Evolutionary conservation across 2,329 filamentous ascomycete species (phyloP).

Genomic region (Alternaria brassicicola): DNA sequence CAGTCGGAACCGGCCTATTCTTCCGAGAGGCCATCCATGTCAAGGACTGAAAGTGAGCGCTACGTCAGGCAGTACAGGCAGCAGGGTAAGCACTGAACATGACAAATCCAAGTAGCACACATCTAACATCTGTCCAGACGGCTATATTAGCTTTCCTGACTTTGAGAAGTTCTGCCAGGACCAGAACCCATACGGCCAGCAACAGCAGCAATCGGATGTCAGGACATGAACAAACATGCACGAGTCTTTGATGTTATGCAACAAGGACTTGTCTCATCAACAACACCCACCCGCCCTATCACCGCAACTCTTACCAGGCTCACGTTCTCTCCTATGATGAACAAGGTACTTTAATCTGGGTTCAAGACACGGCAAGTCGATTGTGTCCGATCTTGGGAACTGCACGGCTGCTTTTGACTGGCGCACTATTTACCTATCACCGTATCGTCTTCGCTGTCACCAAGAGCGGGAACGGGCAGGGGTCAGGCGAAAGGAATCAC

Average conservation of each 20-base stretch:
- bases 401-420: neutral
- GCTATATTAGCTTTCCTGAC: slow-evolving; percentile 76
- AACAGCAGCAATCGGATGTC: slow-evolving; percentile 35
- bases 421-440: neutral
- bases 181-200: slow-evolving; percentile 41
- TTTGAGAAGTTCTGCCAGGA: slow-evolving; percentile 68
- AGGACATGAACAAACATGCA: slow-evolving; percentile 37
- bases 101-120: neutral
- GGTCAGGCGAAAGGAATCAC: neutral
- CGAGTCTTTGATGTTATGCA: slow-evolving; percentile 5
- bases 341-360: neutral
- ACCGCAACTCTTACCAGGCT: slow-evolving; percentile 12
- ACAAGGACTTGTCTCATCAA: slow-evolving; percentile 7
- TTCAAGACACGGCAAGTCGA: neutral
- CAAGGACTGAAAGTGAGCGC: slow-evolving; percentile 47
- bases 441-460: slow-evolving; percentile 2
- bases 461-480: neutral
- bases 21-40: slow-evolving; percentile 41
- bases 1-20: slow-evolving; percentile 35
- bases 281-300: slow-evolving; percentile 11
- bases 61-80: slow-evolving; percentile 47
- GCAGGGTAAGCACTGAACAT: slow-evolving; percentile 41
- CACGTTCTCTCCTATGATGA: neutral
- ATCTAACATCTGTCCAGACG: slow-evolving; percentile 46
- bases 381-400: neutral